Conservation (phyloP, 192 early-diverging fungal species). For the Entomortierella chlamydospora region DNA sequence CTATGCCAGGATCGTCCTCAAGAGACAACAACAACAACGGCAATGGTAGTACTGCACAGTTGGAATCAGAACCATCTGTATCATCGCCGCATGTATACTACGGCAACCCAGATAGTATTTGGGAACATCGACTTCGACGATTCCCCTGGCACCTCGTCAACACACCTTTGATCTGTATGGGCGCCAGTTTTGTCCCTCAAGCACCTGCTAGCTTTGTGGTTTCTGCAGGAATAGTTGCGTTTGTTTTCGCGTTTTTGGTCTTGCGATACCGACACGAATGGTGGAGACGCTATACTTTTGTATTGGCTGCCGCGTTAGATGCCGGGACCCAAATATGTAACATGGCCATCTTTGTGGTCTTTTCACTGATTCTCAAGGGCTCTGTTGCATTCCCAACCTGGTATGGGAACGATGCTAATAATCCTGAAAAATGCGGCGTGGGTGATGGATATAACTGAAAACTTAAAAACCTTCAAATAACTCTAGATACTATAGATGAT, state of each 20-base stretch:
- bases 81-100: constrained; percentile 17
- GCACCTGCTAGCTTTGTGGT: constrained; percentile 42
- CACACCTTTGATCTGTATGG: constrained; percentile 34
- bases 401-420: constrained; percentile 28
- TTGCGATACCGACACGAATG: constrained; percentile 41
- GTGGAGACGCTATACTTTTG: constrained; percentile 50
- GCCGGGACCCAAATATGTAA: constrained; percentile 54
- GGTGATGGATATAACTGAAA: constrained; percentile 37
- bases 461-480: background rate
- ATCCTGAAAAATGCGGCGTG: constrained; percentile 37
- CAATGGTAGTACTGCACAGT: too few species aligned
- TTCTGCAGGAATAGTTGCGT: constrained; percentile 33
- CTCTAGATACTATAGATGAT: too few species aligned
- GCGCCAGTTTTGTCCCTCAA: constrained; percentile 48
- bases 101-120: constrained; percentile 14
- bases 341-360: constrained; percentile 53
- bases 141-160: constrained; percentile 45
- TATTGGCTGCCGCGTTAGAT: constrained; percentile 48
- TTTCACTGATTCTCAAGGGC: constrained; percentile 42
- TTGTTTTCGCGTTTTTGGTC: constrained; percentile 44
- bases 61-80: background rate
- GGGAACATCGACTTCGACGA: constrained; percentile 20
- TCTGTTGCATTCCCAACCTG: constrained; percentile 33
- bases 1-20: background rate
- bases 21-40: too few species aligned